Evolutionary conservation across 495 filamentous ascomycete species (phyloP).

Genomic region (Glutinoglossum americanum): DNA sequence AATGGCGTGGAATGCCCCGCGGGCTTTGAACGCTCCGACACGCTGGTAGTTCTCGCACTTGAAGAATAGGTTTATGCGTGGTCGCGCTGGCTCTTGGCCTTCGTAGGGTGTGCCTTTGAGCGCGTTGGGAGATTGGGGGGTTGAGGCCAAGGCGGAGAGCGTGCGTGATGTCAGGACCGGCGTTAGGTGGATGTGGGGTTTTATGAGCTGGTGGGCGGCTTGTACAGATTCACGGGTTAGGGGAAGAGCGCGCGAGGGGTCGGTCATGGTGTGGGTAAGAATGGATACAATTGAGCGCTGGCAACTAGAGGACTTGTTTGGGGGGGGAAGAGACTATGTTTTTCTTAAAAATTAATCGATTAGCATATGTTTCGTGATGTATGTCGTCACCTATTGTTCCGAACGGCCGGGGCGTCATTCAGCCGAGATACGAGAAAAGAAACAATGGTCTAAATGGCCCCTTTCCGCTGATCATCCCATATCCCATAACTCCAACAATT

Average conservation of each 20-base stretch:
- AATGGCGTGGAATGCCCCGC: constrained; percentile 81
- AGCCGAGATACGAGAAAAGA: too few relatives aligned
- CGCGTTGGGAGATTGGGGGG: constrained; percentile 32
- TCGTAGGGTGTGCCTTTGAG: constrained; percentile 35
- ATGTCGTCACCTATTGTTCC: too few relatives aligned
- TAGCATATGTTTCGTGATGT: neutral
- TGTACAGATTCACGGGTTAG: constrained; percentile 49
- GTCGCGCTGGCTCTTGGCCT: constrained; percentile 33
- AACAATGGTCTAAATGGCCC: too few relatives aligned
- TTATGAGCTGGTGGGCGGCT: constrained; percentile 49
- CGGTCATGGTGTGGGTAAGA: constrained; percentile 12
- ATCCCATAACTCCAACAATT: too few relatives aligned
- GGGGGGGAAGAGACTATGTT: neutral
- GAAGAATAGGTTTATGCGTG: constrained; percentile 62
- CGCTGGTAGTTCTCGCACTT: constrained; percentile 92
- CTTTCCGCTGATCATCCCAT: too few relatives aligned
- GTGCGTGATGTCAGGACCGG: constrained; percentile 60
- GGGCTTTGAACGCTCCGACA: constrained; percentile 81
- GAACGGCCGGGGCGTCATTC: too few relatives aligned
- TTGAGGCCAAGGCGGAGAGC: constrained; percentile 52
- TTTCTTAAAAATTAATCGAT: too few relatives aligned
- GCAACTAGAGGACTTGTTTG: neutral
- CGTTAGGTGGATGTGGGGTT: constrained; percentile 58
- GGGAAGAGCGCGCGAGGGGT: constrained; percentile 26
- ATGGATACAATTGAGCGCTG: neutral